A percentile compares a stretch with the other conserved stretches of the same genome.
phyloP scores from a whole-genome alignment of 306 rosid species.

The Vicia villosa region DNA sequence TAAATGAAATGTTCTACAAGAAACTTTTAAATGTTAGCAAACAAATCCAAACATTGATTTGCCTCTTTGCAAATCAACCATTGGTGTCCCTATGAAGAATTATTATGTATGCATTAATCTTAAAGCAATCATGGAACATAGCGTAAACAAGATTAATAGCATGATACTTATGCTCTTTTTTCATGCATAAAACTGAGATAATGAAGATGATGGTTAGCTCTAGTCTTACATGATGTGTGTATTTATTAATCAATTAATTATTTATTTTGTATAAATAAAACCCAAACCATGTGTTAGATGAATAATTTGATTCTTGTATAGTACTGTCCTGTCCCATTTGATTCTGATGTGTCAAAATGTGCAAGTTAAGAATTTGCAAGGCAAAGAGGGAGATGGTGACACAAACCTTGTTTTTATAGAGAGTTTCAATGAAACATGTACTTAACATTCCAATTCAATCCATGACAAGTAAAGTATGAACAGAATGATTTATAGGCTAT shows the following conservation, averaged over 20 bases:
- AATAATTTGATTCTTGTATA: slow-evolving; percentile 33
- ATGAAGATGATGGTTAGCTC: no score
- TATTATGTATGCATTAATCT: neutral
- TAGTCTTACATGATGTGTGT: no score
- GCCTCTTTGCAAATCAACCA: neutral
- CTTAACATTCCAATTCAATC: slow-evolving; percentile 35
- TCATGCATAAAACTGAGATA: no score
- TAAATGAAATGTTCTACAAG: no score
- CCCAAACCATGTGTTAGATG: slow-evolving; percentile 38
- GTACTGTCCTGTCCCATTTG: slow-evolving; percentile 52
- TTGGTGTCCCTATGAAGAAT: neutral
- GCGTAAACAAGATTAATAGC: no score
- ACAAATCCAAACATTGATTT: no score
- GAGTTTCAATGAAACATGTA: slow-evolving; percentile 54
- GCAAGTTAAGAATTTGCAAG: slow-evolving; percentile 36
- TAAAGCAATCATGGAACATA: no score
- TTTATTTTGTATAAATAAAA: neutral
- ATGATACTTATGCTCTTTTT: no score
- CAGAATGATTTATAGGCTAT: slow-evolving; percentile 31
- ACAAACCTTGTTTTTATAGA: slow-evolving; percentile 53
- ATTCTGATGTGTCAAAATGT: slow-evolving; percentile 41
- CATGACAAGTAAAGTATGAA: slow-evolving; percentile 44
- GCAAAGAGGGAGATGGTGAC: slow-evolving; percentile 65
- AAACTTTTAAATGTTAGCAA: no score
- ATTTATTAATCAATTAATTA: no score